These are phyloP conservation scores for Vitis labrusca DNA, from an alignment of 164 flowering plant species.

Conservation along the genomic window DNA sequence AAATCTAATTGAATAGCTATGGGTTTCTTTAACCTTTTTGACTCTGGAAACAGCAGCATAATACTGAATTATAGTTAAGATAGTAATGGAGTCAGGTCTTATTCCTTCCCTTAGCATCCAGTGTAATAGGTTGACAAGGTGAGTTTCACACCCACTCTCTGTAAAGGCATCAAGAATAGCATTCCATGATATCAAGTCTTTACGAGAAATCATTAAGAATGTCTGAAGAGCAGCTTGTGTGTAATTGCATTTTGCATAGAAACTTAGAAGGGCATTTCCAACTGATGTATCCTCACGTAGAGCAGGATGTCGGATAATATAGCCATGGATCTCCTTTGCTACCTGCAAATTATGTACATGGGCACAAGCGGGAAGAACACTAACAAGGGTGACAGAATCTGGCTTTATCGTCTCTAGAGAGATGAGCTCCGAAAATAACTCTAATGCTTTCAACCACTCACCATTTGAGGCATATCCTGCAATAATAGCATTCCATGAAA, in stretches of 20 bases:
- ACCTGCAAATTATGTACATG: conserved; percentile 28
- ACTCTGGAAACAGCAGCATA: conserved; percentile 25
- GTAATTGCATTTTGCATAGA: conserved; percentile 59
- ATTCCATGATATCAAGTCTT: conserved; percentile 85
- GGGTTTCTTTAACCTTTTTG: conserved; percentile 57
- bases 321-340: conserved; percentile 68
- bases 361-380: conserved; percentile 71
- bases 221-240: conserved; percentile 42
- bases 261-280: conserved; percentile 67
- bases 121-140: conserved; percentile 35
- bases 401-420: conserved; percentile 19
- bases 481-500: conserved; percentile 85
- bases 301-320: conserved; percentile 34
- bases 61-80: conserved; percentile 45
- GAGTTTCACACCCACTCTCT: conserved; percentile 19
- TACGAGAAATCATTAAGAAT: conserved; percentile 41
- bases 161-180: conserved; percentile 64
- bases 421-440: conserved; percentile 48
- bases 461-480: conserved; percentile 63
- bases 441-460: conserved; percentile 45
- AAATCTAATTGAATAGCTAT: conserved; percentile 50
- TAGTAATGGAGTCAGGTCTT: conserved; percentile 63
- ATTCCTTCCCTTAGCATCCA: conserved; percentile 52
- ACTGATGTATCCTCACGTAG: conserved; percentile 45
- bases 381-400: conserved; percentile 59